Percentiles rank a stretch among this genome's conserved stretches.
Evolutionary conservation across 495 filamentous ascomycete genomes (phyloP).

Genomic region (Choiromyces venosus): DNA sequence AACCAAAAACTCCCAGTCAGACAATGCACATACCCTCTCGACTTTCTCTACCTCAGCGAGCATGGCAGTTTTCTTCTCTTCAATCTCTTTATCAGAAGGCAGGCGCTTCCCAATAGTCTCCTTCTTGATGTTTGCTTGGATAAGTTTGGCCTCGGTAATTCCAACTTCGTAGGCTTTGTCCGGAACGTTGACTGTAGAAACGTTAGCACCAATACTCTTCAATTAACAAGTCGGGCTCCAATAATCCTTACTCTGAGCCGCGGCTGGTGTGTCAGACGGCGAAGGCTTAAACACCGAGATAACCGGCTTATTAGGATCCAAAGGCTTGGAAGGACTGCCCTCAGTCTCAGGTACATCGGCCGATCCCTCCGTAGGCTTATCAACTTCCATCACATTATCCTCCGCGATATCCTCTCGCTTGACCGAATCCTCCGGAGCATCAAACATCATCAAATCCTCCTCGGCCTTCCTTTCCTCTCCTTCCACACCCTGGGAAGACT

Average conservation of each 20-base stretch:
- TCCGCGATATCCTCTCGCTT: neutral
- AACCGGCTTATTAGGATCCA: constrained; percentile 47
- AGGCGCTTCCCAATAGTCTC: constrained; percentile 63
- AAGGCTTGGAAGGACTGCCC: neutral
- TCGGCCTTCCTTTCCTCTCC: constrained; percentile 11
- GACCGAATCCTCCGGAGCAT: constrained; percentile 2
- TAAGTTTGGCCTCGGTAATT: constrained; percentile 74
- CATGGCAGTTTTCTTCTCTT: constrained; percentile 53
- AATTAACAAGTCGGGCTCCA: neutral
- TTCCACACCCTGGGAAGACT: constrained; percentile 8
- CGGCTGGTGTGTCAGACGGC: constrained; percentile 63
- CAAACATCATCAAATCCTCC: constrained; percentile 23
- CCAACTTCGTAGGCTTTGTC: constrained; percentile 76
- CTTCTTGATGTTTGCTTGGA: constrained; percentile 65
- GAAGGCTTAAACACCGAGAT: constrained; percentile 74
- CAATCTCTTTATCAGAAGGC: constrained; percentile 62
- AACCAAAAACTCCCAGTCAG: neutral
- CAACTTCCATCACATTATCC: neutral
- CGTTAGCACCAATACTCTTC: constrained; percentile 42
- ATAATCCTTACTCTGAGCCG: constrained; percentile 48
- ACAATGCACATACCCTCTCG: constrained; percentile 46
- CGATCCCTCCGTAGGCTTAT: constrained; percentile 4
- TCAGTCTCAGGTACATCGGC: neutral
- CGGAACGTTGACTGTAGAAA: constrained; percentile 47
- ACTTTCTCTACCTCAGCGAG: constrained; percentile 59